phyloP scores from a whole-genome alignment of 1,139 yeast genomes.

The Yamadazyma jaroonii region DNA sequence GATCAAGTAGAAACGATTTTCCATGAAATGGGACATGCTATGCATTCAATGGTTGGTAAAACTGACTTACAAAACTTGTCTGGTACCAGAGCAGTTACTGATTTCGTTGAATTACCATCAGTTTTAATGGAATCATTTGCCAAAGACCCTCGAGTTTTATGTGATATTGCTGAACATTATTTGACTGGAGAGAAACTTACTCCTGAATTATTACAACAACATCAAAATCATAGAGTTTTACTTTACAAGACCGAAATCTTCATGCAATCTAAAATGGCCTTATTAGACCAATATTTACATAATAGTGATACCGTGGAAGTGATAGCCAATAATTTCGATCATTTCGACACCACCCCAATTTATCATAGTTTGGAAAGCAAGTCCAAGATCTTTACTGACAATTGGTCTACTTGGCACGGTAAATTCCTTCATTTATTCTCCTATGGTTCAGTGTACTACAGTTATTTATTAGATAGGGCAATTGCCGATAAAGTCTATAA shows the following conservation, averaged over 20 bases:
- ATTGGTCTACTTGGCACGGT: conserved; percentile 84
- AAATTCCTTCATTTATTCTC: conserved; percentile 92
- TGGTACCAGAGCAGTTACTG: conserved; percentile 95
- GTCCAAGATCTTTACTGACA: conserved; percentile 57
- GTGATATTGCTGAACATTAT: conserved; percentile 72
- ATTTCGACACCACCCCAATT: conserved; percentile 51
- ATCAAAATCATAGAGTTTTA: conserved; percentile 51
- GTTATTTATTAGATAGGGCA: conserved; percentile 88
- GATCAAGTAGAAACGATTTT: conserved; percentile 89
- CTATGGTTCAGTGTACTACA: conserved; percentile 92
- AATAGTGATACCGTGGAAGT: conserved; percentile 33
- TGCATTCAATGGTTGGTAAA: conserved; percentile 95
- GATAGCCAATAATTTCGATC: conserved; percentile 13
- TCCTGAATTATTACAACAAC: conserved; percentile 42
- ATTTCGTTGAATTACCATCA: conserved; percentile 94
- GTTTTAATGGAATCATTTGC: conserved; percentile 94
- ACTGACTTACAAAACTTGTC: conserved; percentile 87
- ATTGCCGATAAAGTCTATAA: conserved; percentile 87
- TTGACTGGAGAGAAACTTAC: conserved; percentile 65
- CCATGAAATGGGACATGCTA: conserved; percentile 99
- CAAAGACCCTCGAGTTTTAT: conserved; percentile 71
- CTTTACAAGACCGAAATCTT: conserved; percentile 73
- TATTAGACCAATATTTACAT: conserved; percentile 81
- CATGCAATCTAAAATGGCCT: conserved; percentile 87
- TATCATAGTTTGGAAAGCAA: conserved; percentile 66